phyloP scores from a whole-genome alignment of 169 alveolate genomes.

The Babesia bigemina region DNA sequence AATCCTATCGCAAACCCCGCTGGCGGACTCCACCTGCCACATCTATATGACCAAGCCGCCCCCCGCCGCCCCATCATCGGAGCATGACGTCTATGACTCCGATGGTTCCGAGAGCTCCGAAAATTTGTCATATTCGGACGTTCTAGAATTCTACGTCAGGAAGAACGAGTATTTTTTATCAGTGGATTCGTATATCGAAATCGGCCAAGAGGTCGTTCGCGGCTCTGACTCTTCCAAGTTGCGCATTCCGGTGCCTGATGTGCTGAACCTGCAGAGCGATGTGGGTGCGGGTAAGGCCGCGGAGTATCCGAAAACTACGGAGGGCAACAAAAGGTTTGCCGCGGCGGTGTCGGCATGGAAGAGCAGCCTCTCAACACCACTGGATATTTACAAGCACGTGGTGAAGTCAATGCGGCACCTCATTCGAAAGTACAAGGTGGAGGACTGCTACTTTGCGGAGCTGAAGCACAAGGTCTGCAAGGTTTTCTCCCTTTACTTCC shows the following conservation, averaged over 20 bases:
- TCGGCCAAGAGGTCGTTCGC: slow-evolving; percentile 28
- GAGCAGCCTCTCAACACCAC: not conserved
- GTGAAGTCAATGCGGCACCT: slow-evolving; percentile 37
- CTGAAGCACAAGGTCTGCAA: slow-evolving; percentile 59
- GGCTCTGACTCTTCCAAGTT: not conserved
- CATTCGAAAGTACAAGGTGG: slow-evolving; percentile 45
- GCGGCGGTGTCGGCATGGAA: slow-evolving; percentile 1
- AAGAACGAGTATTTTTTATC: slow-evolving; percentile 34
- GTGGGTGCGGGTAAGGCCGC: not conserved
- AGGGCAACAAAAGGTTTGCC: slow-evolving; percentile 6
- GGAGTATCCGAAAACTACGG: not conserved
- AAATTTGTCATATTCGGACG: slow-evolving; percentile 42
- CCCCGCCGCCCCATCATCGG: not conserved
- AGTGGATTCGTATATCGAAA: slow-evolving; percentile 39
- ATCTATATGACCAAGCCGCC: slow-evolving; percentile 5
- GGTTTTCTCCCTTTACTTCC: slow-evolving; percentile 48
- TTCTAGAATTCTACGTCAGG: slow-evolving; percentile 43
- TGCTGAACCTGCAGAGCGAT: slow-evolving; percentile 3
- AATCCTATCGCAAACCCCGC: slow-evolving; percentile 47
- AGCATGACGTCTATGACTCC: not conserved
- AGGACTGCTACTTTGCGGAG: slow-evolving; percentile 47
- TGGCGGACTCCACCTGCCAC: slow-evolving; percentile 43
- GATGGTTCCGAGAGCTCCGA: not conserved
- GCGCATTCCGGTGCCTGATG: slow-evolving; percentile 18
- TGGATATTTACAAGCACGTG: slow-evolving; percentile 43